phyloP scores from a whole-genome alignment of 2,329 filamentous ascomycete species.

The Cladophialophora immunda region DNA sequence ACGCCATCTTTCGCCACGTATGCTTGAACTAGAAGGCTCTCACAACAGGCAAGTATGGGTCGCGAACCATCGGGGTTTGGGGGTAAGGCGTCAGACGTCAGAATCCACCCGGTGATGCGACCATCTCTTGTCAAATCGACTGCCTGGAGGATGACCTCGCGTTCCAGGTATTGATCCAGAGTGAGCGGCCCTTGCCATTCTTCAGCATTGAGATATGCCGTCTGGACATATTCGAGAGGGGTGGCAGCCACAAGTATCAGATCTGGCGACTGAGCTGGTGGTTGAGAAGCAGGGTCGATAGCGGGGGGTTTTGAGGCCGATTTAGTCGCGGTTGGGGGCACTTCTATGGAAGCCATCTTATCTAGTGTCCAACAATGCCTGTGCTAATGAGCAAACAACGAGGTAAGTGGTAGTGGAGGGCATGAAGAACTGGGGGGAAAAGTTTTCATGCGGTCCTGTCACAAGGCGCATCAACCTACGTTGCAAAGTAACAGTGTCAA shows the following conservation, averaged over 20 bases:
- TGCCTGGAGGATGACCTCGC: slow-evolving; percentile 62
- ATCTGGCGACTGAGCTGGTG: slow-evolving; percentile 58
- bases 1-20: slow-evolving; percentile 45
- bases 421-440: not conserved
- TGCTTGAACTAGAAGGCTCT: slow-evolving; percentile 62
- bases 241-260: slow-evolving; percentile 65
- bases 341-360: slow-evolving; percentile 22
- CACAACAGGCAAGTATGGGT: slow-evolving; percentile 66
- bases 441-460: not conserved
- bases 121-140: slow-evolving; percentile 64
- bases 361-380: slow-evolving; percentile 1
- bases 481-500: not conserved
- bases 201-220: slow-evolving; percentile 62
- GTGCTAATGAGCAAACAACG: slow-evolving; percentile 9
- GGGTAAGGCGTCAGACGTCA: slow-evolving; percentile 58
- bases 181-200: slow-evolving; percentile 67
- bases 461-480: slow-evolving; percentile 2
- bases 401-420: not conserved
- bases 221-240: slow-evolving; percentile 60
- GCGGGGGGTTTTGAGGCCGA: slow-evolving; percentile 39
- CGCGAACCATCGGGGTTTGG: slow-evolving; percentile 48
- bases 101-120: slow-evolving; percentile 67
- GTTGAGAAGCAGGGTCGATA: slow-evolving; percentile 50
- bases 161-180: slow-evolving; percentile 64
- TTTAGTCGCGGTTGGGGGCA: slow-evolving; percentile 9